Conservation (phyloP, 2,329 filamentous ascomycete species). For the Dactylellina parvicollis region DNA sequence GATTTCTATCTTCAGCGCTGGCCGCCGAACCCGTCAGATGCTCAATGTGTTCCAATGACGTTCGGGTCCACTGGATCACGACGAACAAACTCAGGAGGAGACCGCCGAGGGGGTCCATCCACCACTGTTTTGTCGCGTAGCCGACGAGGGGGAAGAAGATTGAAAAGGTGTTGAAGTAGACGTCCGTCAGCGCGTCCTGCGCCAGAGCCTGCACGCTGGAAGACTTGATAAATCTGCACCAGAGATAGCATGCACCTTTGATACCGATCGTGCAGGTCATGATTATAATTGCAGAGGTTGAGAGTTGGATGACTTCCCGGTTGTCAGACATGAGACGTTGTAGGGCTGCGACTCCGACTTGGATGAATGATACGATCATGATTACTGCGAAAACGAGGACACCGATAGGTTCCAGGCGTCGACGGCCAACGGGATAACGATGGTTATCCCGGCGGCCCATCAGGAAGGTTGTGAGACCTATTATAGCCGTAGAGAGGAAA, state of each 20-base stretch:
- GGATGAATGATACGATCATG: constrained; percentile 85
- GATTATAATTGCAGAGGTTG: constrained; percentile 73
- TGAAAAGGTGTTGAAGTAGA: constrained; percentile 82
- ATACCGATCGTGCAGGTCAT: constrained; percentile 84
- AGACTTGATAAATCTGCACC: constrained; percentile 86
- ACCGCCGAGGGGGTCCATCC: constrained; percentile 82
- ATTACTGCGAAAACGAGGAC: constrained; percentile 84
- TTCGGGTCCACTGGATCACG: constrained; percentile 80
- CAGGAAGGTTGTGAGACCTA: constrained; percentile 70
- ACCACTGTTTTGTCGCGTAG: constrained; percentile 72
- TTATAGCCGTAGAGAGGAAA: constrained; percentile 82
- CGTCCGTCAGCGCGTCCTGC: constrained; percentile 68
- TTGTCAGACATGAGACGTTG: constrained; percentile 71
- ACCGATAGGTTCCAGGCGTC: constrained; percentile 79
- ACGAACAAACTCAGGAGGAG: constrained; percentile 80
- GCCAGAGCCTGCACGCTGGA: constrained; percentile 83
- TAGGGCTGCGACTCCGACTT: constrained; percentile 77
- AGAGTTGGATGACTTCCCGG: constrained; percentile 75
- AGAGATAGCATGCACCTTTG: constrained; percentile 84
- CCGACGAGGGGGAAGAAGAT: constrained; percentile 76
- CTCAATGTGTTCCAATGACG: constrained; percentile 78
- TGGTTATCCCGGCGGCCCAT: constrained; percentile 77
- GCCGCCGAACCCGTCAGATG: constrained; percentile 82
- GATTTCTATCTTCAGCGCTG: constrained; percentile 81
- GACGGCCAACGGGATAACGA: constrained; percentile 79